phyloP scores from a whole-genome alignment of 805 yeast genomes.

The Spathaspora arborariae region DNA sequence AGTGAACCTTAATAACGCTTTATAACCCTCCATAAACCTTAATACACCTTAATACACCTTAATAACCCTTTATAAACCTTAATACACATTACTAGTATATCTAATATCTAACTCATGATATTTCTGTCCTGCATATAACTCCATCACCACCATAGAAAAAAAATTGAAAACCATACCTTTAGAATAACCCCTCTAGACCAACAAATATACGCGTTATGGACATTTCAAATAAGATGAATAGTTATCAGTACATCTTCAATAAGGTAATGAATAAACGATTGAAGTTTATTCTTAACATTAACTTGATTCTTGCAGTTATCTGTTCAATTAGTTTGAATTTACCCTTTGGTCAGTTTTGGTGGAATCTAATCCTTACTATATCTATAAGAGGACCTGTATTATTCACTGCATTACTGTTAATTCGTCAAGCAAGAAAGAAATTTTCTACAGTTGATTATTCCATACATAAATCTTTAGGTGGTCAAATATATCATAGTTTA shows the following conservation, averaged over 20 bases:
- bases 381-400: constrained; percentile 28
- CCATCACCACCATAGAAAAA: background rate
- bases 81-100: too few relatives aligned
- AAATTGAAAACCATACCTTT: too few relatives aligned
- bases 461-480: constrained; percentile 27
- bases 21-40: background rate
- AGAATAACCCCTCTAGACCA: too few relatives aligned
- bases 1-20: constrained; percentile 21
- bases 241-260: constrained; percentile 22
- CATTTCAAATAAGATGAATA: background rate
- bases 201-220: background rate
- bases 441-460: constrained; percentile 30
- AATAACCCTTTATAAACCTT: constrained; percentile 15
- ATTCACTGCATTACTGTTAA: constrained; percentile 22
- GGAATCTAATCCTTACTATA: constrained; percentile 23
- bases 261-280: constrained; percentile 32
- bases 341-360: constrained; percentile 29
- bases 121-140: background rate
- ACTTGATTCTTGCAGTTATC: constrained; percentile 22
- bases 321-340: constrained; percentile 21
- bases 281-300: constrained; percentile 31
- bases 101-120: too few relatives aligned
- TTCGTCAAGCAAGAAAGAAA: constrained; percentile 22
- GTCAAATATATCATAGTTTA: constrained; percentile 24
- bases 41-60: constrained; percentile 11